Evolutionary conservation across 176 grass and related monocot species (phyloP).

Genomic region (Pharus latifolius): DNA sequence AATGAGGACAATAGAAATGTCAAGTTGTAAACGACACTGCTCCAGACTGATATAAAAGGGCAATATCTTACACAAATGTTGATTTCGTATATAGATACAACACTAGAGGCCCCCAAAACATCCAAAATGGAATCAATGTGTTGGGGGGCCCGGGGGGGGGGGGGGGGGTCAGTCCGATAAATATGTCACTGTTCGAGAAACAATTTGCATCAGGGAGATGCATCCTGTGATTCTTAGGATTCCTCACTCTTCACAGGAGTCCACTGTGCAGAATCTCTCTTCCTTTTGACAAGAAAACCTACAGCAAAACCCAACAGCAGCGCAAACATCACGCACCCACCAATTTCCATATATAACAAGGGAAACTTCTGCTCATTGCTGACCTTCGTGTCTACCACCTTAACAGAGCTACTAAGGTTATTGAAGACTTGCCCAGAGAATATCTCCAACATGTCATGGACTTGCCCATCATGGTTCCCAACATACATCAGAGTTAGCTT

Average conservation of each 20-base stretch:
- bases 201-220: background rate
- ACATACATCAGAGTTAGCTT: constrained; percentile 64
- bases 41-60: background rate
- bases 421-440: constrained; percentile 31
- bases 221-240: constrained; percentile 1
- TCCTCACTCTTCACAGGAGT: constrained; percentile 71
- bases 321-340: constrained; percentile 22
- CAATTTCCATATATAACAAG: constrained; percentile 30
- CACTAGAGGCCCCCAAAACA: background rate
- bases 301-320: constrained; percentile 46
- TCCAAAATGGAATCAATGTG: background rate
- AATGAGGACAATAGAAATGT: background rate
- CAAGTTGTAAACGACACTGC: background rate
- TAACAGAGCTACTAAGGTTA: background rate
- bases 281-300: constrained; percentile 47
- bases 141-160: background rate
- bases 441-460: constrained; percentile 86
- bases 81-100: background rate
- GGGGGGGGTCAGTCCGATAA: background rate
- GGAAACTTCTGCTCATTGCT: background rate
- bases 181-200: background rate
- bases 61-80: background rate
- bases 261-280: constrained; percentile 51
- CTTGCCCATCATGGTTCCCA: constrained; percentile 89
- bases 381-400: background rate